Evolutionary conservation across 1,284 basidiomycete genomes (phyloP), one percentile per base, ranked within the genome.

Genomic region (Rhodotorula sp.): DNA sequence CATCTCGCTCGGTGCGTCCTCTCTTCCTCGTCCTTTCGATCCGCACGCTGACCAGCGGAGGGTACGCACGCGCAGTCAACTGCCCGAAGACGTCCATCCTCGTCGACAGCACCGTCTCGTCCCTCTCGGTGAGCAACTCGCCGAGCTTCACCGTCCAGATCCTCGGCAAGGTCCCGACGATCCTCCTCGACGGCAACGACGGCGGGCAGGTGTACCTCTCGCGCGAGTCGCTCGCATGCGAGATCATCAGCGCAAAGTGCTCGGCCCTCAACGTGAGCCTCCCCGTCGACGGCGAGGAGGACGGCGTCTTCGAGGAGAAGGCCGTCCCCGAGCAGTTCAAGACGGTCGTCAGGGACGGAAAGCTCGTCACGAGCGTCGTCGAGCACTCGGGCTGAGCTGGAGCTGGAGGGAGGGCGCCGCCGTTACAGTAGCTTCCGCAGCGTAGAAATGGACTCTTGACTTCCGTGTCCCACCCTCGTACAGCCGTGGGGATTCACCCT

Each of bases 241-340:
- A 98, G 83, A 92, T 99, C 79, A 91, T 94, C 60, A 96, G 95
- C 1, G 90, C 93, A 69, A 98, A 99, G 84, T 97, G 94, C 82
- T 94, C 91, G 80, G 87, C 90, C 44, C 91, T 99, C 83, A 99
- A 99, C 82, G 86, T 99, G 71, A 92, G 88, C 78, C 81, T 99
- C 58, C 96, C 96, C 0, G 89, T 91, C 3, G 89, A 89, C 75
- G 91, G 88, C 51, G 92, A 92, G 78, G 94, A 96, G 80, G 91
- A 95, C 22, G 97, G 95, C 21, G 87, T 96, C 64, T 97, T 94
- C 79, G 87, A 88, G 74, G 97, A 99, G 83, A 88, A 89, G 77
- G 87, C 96, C 4, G 85, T 99, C 51, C 97, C 97, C 1, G 97
- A 99, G 83, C 98, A 98, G 90, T 86, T 99, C 82, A 92, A 89